Evolutionary conservation across 1,284 basidiomycete species (phyloP), one percentile per base, ranked within the genome.

Genomic region (Cryptococcus jaspeensis): DNA sequence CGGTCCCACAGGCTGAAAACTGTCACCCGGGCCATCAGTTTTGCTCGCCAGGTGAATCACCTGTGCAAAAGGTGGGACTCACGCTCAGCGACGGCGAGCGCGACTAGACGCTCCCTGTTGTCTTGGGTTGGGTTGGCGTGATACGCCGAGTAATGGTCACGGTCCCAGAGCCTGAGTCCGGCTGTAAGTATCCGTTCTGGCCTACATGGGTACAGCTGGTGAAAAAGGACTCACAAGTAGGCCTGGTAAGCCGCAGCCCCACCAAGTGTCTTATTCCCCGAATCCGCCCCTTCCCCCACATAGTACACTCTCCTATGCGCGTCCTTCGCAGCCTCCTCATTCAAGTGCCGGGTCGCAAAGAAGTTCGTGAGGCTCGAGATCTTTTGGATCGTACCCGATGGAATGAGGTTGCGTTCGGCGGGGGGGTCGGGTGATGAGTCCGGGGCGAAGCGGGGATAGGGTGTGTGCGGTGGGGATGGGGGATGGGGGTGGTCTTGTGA

Each of bases 201-300:
- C 44, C 9, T 20, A 8, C 7, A 12, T 25, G 25, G 22, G 20
- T 23, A 41, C 44, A 25, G 5, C 7, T 25, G 11, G 11, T 20
- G 20, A 18, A 46, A 16, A 8, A 25, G 22, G 11, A 62, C 70
- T 63, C 49, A 74, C 72, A 77, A 52, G 50, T 62, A 75, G 4
- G 73, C 72, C 47, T 77, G 70, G 52, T 73, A 75, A 4, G 73
- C 73, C 0, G 75, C 73, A 2, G 75, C 75, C 1, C 75, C 73
- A 3, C 75, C 75, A 2, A 77, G 60, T 0, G 66, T 67, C 53
- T 69, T 67, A 39, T 68, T 71, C 1, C 69, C 69, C 7, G 68
- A 61, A 44, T 73, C 72, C n/a, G 55, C 59, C 5, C 69, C 70
- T 50, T 73, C 66, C 46, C 52, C 46, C 11, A 50, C 35, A 41